Conservation (phyloP, 768 basidiomycete genomes). For the Boletus reticulatus region DNA sequence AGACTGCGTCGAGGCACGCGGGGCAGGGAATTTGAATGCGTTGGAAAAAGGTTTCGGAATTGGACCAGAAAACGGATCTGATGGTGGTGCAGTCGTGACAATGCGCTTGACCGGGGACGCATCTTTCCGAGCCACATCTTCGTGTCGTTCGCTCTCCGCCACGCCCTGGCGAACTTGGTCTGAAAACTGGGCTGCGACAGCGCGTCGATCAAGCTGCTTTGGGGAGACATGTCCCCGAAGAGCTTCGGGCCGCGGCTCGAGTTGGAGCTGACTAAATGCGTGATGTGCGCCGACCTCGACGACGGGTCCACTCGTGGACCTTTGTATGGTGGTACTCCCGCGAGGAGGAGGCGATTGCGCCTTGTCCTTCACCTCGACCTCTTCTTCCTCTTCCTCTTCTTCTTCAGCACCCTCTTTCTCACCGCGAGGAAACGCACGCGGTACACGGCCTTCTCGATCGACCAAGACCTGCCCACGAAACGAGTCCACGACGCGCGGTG, state of each 20-base stretch:
- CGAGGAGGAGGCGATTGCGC: slow-evolving; percentile 17
- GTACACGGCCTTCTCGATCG: slow-evolving; percentile 15
- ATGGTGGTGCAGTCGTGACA: neutral
- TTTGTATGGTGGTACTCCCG: neutral
- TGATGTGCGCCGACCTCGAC: slow-evolving; percentile 4
- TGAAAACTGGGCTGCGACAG: neutral
- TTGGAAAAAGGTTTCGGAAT: neutral
- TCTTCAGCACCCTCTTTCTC: neutral
- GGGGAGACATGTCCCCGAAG: too few relatives aligned
- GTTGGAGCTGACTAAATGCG: slow-evolving; percentile 13
- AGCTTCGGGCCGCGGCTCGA: neutral
- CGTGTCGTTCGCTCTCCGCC: neutral
- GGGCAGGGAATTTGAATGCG: slow-evolving; percentile 14
- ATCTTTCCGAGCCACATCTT: neutral
- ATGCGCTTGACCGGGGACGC: slow-evolving; percentile 2
- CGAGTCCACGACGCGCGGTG: slow-evolving; percentile 21
- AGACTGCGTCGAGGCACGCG: slow-evolving; percentile 15
- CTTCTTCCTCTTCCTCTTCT: neutral
- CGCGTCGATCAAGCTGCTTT: neutral
- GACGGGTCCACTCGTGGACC: neutral
- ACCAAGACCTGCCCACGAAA: slow-evolving; percentile 20
- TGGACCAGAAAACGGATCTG: neutral
- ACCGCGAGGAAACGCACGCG: neutral
- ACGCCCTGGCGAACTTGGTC: neutral
- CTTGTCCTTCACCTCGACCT: neutral